Conservation (phyloP, 2,329 filamentous ascomycete genomes). For the Coleophoma cylindrospora region DNA sequence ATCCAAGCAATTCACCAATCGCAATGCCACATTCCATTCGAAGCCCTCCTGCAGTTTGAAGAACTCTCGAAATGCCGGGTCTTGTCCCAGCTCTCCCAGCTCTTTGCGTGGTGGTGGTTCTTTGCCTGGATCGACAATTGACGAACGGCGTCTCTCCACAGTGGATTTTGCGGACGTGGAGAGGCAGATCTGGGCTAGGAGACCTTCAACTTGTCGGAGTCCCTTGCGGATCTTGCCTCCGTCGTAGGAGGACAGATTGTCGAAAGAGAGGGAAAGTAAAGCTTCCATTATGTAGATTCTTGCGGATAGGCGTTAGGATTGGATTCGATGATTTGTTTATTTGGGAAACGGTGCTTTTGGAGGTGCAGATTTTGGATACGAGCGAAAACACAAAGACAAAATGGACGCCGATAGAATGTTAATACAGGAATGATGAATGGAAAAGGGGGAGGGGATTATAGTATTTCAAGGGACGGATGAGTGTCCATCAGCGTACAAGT, state of each 20-base stretch:
- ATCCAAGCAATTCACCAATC: slow-evolving; percentile 81
- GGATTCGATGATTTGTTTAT: not conserved
- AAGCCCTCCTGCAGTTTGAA: slow-evolving; percentile 96
- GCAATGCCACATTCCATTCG: slow-evolving; percentile 92
- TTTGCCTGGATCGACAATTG: slow-evolving; percentile 29
- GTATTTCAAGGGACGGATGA: too few relatives aligned
- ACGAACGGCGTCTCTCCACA: slow-evolving; percentile 18
- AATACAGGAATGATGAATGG: slow-evolving; percentile 16
- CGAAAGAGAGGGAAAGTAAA: slow-evolving; percentile 86
- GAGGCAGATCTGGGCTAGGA: slow-evolving; percentile 92
- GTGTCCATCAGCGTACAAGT: too few relatives aligned
- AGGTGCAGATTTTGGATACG: not conserved
- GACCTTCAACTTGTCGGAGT: slow-evolving; percentile 85
- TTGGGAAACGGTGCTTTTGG: slow-evolving; percentile 4
- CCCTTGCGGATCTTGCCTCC: slow-evolving; percentile 88
- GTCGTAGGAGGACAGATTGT: slow-evolving; percentile 93
- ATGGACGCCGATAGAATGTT: slow-evolving; percentile 10
- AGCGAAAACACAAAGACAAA: slow-evolving; percentile 5
- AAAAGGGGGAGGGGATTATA: slow-evolving; percentile 5
- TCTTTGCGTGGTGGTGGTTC: slow-evolving; percentile 45
- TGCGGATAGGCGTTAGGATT: slow-evolving; percentile 3
- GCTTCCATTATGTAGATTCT: slow-evolving; percentile 66
- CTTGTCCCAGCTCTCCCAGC: slow-evolving; percentile 66
- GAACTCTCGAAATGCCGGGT: slow-evolving; percentile 91
- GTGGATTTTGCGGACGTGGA: slow-evolving; percentile 36